Conservation (phyloP, 148 eudicot species). For the Amaranthus palmeri region DNA sequence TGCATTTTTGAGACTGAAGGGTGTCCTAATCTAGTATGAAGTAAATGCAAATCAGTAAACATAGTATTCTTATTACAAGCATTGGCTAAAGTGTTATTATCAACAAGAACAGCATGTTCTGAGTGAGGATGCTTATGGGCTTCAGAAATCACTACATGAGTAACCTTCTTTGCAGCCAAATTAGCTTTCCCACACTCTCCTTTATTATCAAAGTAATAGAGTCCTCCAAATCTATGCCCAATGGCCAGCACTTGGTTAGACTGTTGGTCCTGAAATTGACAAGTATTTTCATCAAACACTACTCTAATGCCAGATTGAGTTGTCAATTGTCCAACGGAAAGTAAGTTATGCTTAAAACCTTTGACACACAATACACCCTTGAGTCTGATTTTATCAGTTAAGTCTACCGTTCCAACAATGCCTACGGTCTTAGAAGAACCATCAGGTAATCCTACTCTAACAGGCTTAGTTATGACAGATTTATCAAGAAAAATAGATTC, state of each 20-base stretch:
- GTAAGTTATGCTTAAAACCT: background rate
- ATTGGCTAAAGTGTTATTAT: background rate
- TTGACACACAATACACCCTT: background rate
- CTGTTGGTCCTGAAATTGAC: background rate
- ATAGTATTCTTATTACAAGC: background rate
- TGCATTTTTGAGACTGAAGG: background rate
- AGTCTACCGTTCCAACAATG: background rate
- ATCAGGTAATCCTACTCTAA: background rate
- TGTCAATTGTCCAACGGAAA: background rate
- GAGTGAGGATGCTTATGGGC: background rate
- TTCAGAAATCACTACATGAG: too few relatives aligned
- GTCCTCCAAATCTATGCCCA: background rate
- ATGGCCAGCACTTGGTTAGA: background rate
- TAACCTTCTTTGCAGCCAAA: too few relatives aligned
- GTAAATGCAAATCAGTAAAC: background rate
- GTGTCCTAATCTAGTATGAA: background rate
- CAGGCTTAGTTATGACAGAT: background rate
- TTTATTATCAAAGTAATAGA: background rate
- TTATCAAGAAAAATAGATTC: background rate
- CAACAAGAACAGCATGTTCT: background rate
- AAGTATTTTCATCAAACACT: background rate
- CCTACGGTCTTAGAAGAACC: background rate
- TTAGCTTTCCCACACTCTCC: too few relatives aligned
- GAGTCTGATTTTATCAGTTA: background rate
- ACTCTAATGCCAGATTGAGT: background rate